A percentile compares a stretch with the other conserved stretches of the same genome.
These are phyloP conservation scores for Torulaspora maleeae DNA, from an alignment of 805 yeast species.

Conservation along the genomic window DNA sequence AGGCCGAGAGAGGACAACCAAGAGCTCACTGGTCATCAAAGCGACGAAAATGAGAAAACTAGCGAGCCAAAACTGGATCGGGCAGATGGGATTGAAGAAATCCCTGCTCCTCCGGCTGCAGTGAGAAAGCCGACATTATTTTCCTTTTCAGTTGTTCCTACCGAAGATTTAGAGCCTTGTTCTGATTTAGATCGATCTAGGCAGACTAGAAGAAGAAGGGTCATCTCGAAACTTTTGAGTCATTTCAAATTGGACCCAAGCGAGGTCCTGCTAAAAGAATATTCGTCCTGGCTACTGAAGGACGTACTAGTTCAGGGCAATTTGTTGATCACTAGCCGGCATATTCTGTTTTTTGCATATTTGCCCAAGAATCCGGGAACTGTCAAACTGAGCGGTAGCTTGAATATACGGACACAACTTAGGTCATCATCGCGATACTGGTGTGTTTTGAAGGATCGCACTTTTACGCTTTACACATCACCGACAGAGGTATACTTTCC, in stretches of 20 bases:
- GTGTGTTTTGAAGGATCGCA: conserved; percentile 69
- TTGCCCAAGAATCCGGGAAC: conserved; percentile 52
- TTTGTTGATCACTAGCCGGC: conserved; percentile 60
- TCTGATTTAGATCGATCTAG: neutral
- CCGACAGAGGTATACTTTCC: conserved; percentile 88
- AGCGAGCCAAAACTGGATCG: neutral
- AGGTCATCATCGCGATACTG: conserved; percentile 50
- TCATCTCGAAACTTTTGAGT: conserved; percentile 2
- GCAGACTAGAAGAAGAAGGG: neutral
- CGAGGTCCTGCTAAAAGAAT: conserved; percentile 57
- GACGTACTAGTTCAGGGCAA: conserved; percentile 87
- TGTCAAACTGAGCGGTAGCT: conserved; percentile 46
- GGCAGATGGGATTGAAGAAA: neutral
- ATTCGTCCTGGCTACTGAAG: conserved; percentile 71
- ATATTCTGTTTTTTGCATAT: conserved; percentile 70
- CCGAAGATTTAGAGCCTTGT: neutral
- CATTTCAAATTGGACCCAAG: conserved; percentile 45
- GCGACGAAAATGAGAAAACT: neutral
- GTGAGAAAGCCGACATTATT: conserved; percentile 20
- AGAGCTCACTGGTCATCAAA: neutral
- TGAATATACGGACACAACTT: conserved; percentile 40
- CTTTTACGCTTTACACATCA: conserved; percentile 61
- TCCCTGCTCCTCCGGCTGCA: conserved; percentile 1
- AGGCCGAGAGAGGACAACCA: neutral
- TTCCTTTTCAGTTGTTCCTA: conserved; percentile 20